Base-by-base conservation (phyloP, 768 basidiomycete species). In the Phylloporus rhodoxanthus region DNA sequence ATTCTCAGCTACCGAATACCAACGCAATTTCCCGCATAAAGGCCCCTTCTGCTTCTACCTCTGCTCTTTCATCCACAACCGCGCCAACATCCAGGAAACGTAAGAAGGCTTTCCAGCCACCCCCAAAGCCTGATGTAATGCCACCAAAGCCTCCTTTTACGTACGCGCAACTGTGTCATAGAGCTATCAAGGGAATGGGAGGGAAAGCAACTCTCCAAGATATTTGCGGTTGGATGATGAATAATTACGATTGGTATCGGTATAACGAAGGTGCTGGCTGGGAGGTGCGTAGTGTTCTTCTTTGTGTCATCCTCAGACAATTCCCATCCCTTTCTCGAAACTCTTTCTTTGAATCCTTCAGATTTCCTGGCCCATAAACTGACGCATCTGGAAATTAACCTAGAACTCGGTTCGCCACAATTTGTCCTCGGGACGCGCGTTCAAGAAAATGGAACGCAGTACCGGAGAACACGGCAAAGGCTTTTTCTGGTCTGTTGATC, bases 371-470 rank as follows among this genome's bases (percentile, higher is more conserved):
- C 33, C 13, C 32, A 40, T 38, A 34, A 48, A 52, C 57, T 60
- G 47, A 57, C 43, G 28, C n/a, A 38, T 46, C 23, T 54, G 32
- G 21, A 33, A 28, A 33, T 51, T 17, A 44, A 46, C 34, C n/a
- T 62, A 92, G 90, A 92, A 88, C 59, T 95, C 95, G 26, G 86
- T 97, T 40, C 86, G 93, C 19, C 93, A 97, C 62, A 94, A 93
- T 64, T 70, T 99, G n/a, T 94, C 93, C 1, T 90, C 91, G 10
- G 85, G 87, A 63, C 82, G 85, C 42, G 91, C 90, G 0, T 99
- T 99, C 70, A 75, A 88, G 65, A 97, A 97, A 68, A 77, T 90
- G 66, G 89, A 93, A 51, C 77, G 90, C 26, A 85, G 83, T 53
- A 80, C 83, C 6, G 87, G 91, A 51, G 90, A 87, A 72, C 78